phyloP scores from a whole-genome alignment of 2,329 filamentous ascomycete genomes.

The Fusarium sororula region DNA sequence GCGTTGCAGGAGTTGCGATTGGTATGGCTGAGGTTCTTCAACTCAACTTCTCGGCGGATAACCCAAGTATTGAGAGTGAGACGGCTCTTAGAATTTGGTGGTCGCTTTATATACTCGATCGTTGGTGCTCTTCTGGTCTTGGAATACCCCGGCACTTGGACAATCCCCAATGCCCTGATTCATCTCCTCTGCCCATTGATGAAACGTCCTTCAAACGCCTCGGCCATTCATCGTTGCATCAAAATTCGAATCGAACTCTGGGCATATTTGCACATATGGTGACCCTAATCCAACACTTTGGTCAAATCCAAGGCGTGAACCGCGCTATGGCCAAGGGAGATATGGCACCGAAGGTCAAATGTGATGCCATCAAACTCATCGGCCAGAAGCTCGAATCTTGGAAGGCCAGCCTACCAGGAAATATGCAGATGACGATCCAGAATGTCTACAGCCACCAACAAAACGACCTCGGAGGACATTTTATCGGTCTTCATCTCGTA shows the following conservation, averaged over 20 bases:
- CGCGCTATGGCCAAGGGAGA: neutral
- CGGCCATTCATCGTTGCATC: neutral
- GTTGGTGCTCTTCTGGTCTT: constrained; percentile 1
- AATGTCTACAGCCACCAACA: neutral
- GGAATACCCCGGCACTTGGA: neutral
- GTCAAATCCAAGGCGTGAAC: neutral
- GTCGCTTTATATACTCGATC: neutral
- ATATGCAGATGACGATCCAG: neutral
- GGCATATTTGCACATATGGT: neutral
- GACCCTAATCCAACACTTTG: neutral
- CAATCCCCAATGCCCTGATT: neutral
- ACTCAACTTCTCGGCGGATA: neutral
- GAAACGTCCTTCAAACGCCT: neutral
- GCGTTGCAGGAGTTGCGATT: neutral
- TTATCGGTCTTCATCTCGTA: neutral
- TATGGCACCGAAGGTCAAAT: neutral
- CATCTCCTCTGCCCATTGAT: neutral
- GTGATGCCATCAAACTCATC: neutral
- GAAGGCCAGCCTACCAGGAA: neutral
- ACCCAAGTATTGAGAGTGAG: neutral
- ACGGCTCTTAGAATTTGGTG: neutral
- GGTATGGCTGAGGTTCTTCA: constrained; percentile 8
- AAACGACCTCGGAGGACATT: neutral
- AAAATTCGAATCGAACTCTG: rapidly evolving
- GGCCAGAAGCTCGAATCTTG: neutral